Percentiles rank a stretch among this genome's conserved stretches.
These are phyloP conservation scores for Elsinoe necatrix DNA, from an alignment of 2,329 filamentous ascomycete species.

Conservation along the genomic window DNA sequence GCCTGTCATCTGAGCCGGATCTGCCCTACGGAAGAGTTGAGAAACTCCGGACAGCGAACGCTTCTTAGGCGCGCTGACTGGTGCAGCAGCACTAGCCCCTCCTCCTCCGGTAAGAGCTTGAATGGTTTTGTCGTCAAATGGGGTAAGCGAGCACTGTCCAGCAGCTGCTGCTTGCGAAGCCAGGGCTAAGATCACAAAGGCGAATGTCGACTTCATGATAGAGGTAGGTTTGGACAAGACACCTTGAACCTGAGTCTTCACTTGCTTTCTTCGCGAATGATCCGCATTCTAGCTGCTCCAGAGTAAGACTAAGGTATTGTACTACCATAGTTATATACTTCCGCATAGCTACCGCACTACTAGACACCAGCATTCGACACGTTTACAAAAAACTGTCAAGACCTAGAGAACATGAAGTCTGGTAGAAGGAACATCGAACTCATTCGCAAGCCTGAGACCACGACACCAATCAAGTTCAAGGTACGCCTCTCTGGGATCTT, in stretches of 20 bases:
- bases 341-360: not conserved
- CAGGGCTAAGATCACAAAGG: not conserved
- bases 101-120: not conserved
- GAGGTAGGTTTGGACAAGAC: not conserved
- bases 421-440: not conserved
- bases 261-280: not conserved
- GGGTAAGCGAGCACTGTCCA: not conserved
- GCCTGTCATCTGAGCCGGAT: not conserved
- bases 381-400: not conserved
- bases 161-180: not conserved
- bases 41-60: not conserved
- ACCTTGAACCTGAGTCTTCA: not conserved
- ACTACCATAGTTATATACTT: not conserved
- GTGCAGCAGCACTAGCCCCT: not conserved
- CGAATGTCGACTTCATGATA: not conserved
- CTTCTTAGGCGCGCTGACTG: not conserved
- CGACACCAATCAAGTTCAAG: not conserved
- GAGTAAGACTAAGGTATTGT: not conserved
- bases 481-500: not conserved
- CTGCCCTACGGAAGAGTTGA: not conserved
- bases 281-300: not conserved
- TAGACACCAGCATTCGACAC: not conserved
- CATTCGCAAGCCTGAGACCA: not conserved
- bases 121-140: not conserved
- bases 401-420: not conserved